Evolutionary conservation across 768 basidiomycete species (phyloP), one percentile per base, ranked within the genome.

Genomic region (Tricholoma sp.): DNA sequence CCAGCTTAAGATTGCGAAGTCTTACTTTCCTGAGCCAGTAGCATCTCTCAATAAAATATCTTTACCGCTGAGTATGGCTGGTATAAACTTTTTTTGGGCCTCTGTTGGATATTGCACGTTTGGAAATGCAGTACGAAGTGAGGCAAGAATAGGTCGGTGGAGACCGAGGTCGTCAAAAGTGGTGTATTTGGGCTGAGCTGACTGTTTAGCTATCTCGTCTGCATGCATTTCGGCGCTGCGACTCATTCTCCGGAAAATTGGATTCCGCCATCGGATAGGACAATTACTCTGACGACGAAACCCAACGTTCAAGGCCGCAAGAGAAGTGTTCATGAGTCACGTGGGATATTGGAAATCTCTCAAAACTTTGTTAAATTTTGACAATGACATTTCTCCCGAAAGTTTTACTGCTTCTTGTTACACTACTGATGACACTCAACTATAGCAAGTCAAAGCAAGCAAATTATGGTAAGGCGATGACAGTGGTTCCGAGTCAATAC

Each of bases 11-110:
- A 44, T 42, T 54, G 4, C 29, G 36, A 15, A 50, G 39, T 74
- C 86, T 57, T 65, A 90, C 89, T 91, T 91, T 73, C 89, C 90
- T 45, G 84, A 82, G 4, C 90, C 89, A n/a, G 89, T 88, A 24
- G 72, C 71, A 59, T 89, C 89, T 59, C 81, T 84, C 53, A 91
- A 61, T 12, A 90, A 68, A 15, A 91, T 74, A 66, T 91, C 84
- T 62, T 78, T 78, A 6, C 76, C 77, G 17, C 66, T 65, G 31
- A 85, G 57, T 8, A 89, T 74, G 15, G 83, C 87, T 3, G 81
- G 80, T 55, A 91, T 84, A 53, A 90, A 80, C 52, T 72, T 71
- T 42, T 67, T 71, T 65, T 91, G 89, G 32, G 79, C 78, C 11
- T 71, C 67, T 0, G 89, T 91, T 3, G 88, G 86, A 36, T 67